Percentiles rank a stretch among this genome's conserved stretches.
These are phyloP conservation scores for Cyclotella cryptica DNA, from an alignment of 108 stramenopile species.

Conservation along the genomic window DNA sequence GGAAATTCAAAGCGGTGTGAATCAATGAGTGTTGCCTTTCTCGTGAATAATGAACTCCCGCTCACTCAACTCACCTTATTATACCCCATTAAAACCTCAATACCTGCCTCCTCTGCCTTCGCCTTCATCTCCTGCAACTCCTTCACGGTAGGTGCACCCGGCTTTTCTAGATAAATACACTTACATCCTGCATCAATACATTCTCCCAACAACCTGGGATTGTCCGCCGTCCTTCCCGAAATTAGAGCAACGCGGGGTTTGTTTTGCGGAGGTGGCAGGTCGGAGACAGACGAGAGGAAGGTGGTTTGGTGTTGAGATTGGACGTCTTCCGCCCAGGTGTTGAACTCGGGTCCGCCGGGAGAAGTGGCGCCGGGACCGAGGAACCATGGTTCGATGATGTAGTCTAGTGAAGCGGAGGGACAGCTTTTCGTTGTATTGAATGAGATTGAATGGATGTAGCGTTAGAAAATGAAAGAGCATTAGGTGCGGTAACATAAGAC, in stretches of 20 bases:
- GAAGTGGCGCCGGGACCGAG: constrained; percentile 75
- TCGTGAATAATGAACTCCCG: neutral
- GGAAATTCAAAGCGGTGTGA: neutral
- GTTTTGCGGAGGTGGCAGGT: constrained; percentile 69
- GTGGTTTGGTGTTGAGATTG: constrained; percentile 66
- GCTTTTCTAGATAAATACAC: constrained; percentile 91
- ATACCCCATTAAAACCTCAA: constrained; percentile 91
- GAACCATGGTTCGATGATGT: constrained; percentile 91
- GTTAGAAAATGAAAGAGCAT: too few species aligned
- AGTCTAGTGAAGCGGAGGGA: constrained; percentile 81
- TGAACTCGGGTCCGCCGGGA: constrained; percentile 82
- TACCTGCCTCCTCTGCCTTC: constrained; percentile 76
- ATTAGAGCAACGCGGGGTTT: constrained; percentile 85
- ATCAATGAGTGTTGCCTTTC: neutral
- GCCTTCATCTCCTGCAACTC: constrained; percentile 78
- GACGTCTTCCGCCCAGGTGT: constrained; percentile 58
- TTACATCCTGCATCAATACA: constrained; percentile 74
- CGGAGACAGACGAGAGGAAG: constrained; percentile 64
- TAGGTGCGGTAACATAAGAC: too few species aligned
- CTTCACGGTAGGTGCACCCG: constrained; percentile 89
- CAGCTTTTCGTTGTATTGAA: constrained; percentile 55
- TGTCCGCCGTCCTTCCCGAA: constrained; percentile 90
- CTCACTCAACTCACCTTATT: constrained; percentile 66
- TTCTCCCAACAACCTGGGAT: constrained; percentile 85
- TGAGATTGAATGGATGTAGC: constrained; percentile 3